Percentiles rank a stretch among this genome's conserved stretches.
Conservation (phyloP, 495 filamentous ascomycete species). For the Mytilinidion resinicola region DNA sequence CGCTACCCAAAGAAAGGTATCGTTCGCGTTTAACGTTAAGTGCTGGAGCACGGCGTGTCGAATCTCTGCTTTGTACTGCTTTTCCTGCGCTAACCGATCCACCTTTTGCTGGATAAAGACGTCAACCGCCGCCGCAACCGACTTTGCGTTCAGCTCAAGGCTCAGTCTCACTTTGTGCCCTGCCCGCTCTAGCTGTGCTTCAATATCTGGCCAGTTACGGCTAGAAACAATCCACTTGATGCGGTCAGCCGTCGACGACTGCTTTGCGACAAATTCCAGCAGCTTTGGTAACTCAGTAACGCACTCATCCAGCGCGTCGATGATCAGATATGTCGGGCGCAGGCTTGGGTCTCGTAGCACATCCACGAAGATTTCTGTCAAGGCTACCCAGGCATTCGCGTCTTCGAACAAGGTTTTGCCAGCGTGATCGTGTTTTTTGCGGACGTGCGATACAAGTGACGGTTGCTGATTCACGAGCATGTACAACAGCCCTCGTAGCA, state of each 20-base stretch:
- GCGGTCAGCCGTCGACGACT: slow-evolving; percentile 4
- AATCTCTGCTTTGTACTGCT: not conserved
- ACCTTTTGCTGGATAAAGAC: not conserved
- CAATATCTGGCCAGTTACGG: slow-evolving; percentile 36
- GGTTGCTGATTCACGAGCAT: slow-evolving; percentile 33
- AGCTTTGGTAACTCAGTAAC: not conserved
- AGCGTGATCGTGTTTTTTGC: not conserved
- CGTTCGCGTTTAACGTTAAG: not conserved
- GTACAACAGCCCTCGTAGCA: slow-evolving; percentile 18
- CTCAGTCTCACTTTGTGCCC: slow-evolving; percentile 20
- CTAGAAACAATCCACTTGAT: slow-evolving; percentile 38
- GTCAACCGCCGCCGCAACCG: not conserved
- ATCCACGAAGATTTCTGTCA: slow-evolving; percentile 30
- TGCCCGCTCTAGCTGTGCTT: slow-evolving; percentile 24
- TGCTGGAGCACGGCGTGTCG: not conserved
- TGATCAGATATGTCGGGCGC: slow-evolving; percentile 29
- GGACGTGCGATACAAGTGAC: slow-evolving; percentile 32
- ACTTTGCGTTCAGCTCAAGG: slow-evolving; percentile 33
- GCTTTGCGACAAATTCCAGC: slow-evolving; percentile 23
- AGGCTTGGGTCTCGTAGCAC: slow-evolving; percentile 33
- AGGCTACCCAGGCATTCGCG: slow-evolving; percentile 32
- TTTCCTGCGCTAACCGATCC: not conserved
- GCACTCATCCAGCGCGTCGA: slow-evolving; percentile 7
- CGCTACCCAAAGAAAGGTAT: no score
- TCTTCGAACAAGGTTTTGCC: slow-evolving; percentile 34